Evolutionary conservation across 1,139 yeast genomes (phyloP).

Genomic region (Wickerhamomyces sp.): DNA sequence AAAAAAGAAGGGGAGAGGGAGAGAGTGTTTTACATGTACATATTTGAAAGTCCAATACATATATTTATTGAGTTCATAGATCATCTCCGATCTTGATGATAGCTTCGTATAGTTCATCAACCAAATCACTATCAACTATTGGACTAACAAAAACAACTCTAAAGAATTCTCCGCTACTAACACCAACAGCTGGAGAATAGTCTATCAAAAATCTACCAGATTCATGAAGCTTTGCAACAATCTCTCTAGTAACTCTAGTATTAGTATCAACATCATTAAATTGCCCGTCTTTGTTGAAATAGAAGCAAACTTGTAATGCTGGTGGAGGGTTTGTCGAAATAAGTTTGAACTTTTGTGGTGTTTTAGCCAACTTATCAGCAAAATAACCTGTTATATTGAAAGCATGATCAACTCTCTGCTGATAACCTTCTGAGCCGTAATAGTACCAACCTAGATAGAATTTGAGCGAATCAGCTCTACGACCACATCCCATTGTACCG

Average conservation of each 20-base stretch:
- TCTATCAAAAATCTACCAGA: slow-evolving; percentile 70
- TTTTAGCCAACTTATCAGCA: slow-evolving; percentile 35
- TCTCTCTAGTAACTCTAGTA: slow-evolving; percentile 57
- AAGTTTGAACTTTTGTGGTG: slow-evolving; percentile 41
- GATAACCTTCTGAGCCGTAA: slow-evolving; percentile 62
- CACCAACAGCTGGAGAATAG: slow-evolving; percentile 70
- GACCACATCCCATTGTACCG: slow-evolving; percentile 92
- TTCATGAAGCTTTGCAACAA: slow-evolving; percentile 58
- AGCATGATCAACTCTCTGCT: slow-evolving; percentile 66
- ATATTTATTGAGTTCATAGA: not conserved
- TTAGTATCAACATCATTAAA: slow-evolving; percentile 32
- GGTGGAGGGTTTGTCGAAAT: slow-evolving; percentile 61
- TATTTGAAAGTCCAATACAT: slow-evolving; percentile 1
- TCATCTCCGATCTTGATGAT: slow-evolving; percentile 17
- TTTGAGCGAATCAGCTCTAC: slow-evolving; percentile 79
- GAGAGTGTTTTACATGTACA: not conserved
- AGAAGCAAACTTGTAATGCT: slow-evolving; percentile 82
- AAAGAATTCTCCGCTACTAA: slow-evolving; percentile 67
- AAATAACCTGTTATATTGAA: slow-evolving; percentile 59
- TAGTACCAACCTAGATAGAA: slow-evolving; percentile 79
- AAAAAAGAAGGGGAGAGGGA: not conserved
- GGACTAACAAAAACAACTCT: slow-evolving; percentile 85
- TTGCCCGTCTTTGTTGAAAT: slow-evolving; percentile 46
- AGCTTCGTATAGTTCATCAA: slow-evolving; percentile 31
- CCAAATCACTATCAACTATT: slow-evolving; percentile 35